phyloP scores from a whole-genome alignment of 805 yeast species.

The Starmerella floris region DNA sequence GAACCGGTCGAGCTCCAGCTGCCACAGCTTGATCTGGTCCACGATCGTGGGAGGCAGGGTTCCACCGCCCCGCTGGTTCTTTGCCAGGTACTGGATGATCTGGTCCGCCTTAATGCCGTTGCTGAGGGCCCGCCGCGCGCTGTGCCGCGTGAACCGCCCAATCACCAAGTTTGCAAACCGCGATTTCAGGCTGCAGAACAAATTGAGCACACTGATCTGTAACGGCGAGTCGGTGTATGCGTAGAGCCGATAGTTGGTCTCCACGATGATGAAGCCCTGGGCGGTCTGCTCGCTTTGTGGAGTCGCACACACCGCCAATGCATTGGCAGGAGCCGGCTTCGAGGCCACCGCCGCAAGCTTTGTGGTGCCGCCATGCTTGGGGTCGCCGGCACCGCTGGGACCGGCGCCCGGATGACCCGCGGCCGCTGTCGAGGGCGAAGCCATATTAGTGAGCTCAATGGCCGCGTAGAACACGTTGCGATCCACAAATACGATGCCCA shows the following conservation, averaged over 20 bases:
- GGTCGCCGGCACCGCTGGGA: constrained; percentile 54
- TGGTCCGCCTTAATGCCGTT: constrained; percentile 95
- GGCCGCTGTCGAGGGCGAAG: constrained; percentile 59
- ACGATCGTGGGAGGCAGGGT: constrained; percentile 92
- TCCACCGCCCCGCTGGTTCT: constrained; percentile 60
- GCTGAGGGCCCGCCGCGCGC: constrained; percentile 65
- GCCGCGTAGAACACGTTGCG: constrained; percentile 20
- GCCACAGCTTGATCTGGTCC: constrained; percentile 94
- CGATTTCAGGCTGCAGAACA: constrained; percentile 74
- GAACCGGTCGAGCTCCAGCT: constrained; percentile 84
- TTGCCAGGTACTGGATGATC: constrained; percentile 71
- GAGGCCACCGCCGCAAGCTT: neutral
- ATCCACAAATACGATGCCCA: constrained; percentile 69
- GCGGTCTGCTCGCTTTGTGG: constrained; percentile 34
- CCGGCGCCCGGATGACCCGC: constrained; percentile 83
- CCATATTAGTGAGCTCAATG: constrained; percentile 11
- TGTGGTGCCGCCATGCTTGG: constrained; percentile 23
- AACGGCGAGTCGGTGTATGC: constrained; percentile 89
- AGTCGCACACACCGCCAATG: constrained; percentile 44
- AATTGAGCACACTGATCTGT: constrained; percentile 80
- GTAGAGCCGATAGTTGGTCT: constrained; percentile 85
- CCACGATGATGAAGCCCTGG: constrained; percentile 67
- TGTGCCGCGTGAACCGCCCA: constrained; percentile 86
- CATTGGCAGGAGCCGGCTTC: constrained; percentile 32
- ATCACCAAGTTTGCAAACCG: constrained; percentile 86